A percentile compares a stretch with the other conserved stretches of the same genome.
Conservation (phyloP, 75 land plant genomes). For the Larix kaempferi region DNA sequence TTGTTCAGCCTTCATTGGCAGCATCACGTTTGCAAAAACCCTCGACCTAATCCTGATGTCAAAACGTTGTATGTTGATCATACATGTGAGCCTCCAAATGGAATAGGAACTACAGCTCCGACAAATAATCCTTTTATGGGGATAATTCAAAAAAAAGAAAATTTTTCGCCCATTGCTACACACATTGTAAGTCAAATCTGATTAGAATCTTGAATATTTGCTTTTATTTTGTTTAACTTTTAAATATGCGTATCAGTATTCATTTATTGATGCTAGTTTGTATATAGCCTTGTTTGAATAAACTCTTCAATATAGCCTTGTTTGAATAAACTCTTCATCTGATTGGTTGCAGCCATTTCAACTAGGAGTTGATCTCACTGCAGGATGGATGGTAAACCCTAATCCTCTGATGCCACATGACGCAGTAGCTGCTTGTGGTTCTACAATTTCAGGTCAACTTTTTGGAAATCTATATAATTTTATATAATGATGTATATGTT, state of each 20-base stretch:
- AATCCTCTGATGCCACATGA: constrained; percentile 46
- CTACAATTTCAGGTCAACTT: no score
- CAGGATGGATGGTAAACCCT: constrained; percentile 81
- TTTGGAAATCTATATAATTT: no score
- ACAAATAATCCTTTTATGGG: background rate
- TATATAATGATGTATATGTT: no score
- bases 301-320: background rate
- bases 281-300: background rate
- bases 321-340: constrained; percentile 2
- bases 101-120: constrained; percentile 45
- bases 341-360: constrained; percentile 57
- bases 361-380: constrained; percentile 45
- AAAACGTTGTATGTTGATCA: constrained; percentile 81
- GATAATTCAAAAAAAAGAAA: background rate
- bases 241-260: background rate
- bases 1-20: constrained; percentile 80
- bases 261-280: background rate
- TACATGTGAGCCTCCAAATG: constrained; percentile 77
- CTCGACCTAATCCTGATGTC: constrained; percentile 67
- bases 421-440: constrained; percentile 48
- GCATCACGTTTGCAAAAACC: constrained; percentile 75
- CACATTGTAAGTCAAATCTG: background rate
- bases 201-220: no score
- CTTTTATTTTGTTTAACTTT: background rate
- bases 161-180: background rate